Conservation (phyloP, 768 basidiomycete genomes). For the Pisolithus microcarpus region DNA sequence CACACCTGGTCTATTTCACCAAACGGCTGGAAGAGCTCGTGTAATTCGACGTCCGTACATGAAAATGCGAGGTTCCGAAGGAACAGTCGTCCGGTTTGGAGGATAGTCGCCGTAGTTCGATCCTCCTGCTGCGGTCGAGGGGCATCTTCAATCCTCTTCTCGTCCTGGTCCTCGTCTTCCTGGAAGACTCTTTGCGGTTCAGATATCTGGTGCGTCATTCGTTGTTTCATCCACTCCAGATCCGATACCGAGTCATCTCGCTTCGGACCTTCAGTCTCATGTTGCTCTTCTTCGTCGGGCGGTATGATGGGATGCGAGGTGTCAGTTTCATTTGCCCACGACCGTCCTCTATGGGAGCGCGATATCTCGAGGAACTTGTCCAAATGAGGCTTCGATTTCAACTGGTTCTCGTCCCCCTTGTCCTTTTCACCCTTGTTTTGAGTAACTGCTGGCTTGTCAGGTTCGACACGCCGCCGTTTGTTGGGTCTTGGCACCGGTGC, state of each 20-base stretch:
- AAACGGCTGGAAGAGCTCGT: constrained; percentile 54
- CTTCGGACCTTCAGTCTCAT: neutral
- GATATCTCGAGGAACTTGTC: constrained; percentile 72
- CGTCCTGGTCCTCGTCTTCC: constrained; percentile 55
- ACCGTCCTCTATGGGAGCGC: constrained; percentile 57
- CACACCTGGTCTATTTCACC: constrained; percentile 76
- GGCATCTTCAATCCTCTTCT: constrained; percentile 5
- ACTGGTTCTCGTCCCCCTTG: constrained; percentile 11
- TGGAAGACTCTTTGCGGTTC: constrained; percentile 49
- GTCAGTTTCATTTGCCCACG: constrained; percentile 58
- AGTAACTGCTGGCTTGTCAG: constrained; percentile 3
- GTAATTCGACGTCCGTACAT: constrained; percentile 66
- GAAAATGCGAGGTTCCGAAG: constrained; percentile 92
- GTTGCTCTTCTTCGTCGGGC: neutral
- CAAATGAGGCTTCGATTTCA: constrained; percentile 34
- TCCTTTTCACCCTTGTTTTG: constrained; percentile 10
- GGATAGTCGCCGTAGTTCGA: constrained; percentile 42
- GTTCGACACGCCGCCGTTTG: constrained; percentile 54
- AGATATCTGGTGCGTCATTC: constrained; percentile 41
- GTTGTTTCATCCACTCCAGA: constrained; percentile 67
- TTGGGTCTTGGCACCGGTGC: constrained; percentile 62
- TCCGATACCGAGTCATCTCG: constrained; percentile 42
- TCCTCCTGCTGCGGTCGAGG: constrained; percentile 21
- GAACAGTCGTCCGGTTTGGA: constrained; percentile 76
- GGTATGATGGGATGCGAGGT: constrained; percentile 8